Evolutionary conservation across 306 rosid species (phyloP), one percentile per base, ranked within the genome.

Genomic region (Lupinus albus): DNA sequence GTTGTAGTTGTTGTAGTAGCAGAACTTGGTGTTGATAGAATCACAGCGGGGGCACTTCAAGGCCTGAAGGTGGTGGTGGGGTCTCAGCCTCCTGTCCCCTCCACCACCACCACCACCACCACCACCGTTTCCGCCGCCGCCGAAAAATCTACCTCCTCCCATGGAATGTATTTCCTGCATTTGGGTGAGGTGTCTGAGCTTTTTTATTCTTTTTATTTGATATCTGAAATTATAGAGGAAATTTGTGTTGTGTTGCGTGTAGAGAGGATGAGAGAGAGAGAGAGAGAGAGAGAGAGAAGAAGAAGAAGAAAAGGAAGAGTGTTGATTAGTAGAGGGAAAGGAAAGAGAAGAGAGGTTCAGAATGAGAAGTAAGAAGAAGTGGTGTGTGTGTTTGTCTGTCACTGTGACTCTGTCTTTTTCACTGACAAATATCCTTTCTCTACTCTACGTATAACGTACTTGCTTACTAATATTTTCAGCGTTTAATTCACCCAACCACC

Each of bases 1-100:
- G 79, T 93, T 93, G 81, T 93, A 93, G 80, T 93, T 93, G 74
- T 93, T 93, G 84, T 84, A 93, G 83, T 93, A 93, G 45, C 98
- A 93, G 85, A 93, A 93, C 72, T 93, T 93, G 6, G 98, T 93
- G 82, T 88, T 88, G 79, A 88, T 73, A 41, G 98, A 93, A 61
- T 93, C 98, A 39, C 98, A 93, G 47, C 98, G 79, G 0, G 98
- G 98, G 11, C 98, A 93, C 82, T 93, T 93, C 41, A 89, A 60
- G 0, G 91, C 91, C 61, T 33, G 38, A 6, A 80, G 89, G 52
- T 83, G 85, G 65, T 55, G 84, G 35, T 84, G 78, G 0, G 82
- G 93, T 44, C 96, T 65, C 35, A 87, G 61, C 61, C 93, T 72
- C 68, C 92, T 58, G 67, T 92, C 96, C 0, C 76, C 80, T 4